phyloP scores from a whole-genome alignment of 164 flowering plant species.

The Aristolochia contorta region DNA sequence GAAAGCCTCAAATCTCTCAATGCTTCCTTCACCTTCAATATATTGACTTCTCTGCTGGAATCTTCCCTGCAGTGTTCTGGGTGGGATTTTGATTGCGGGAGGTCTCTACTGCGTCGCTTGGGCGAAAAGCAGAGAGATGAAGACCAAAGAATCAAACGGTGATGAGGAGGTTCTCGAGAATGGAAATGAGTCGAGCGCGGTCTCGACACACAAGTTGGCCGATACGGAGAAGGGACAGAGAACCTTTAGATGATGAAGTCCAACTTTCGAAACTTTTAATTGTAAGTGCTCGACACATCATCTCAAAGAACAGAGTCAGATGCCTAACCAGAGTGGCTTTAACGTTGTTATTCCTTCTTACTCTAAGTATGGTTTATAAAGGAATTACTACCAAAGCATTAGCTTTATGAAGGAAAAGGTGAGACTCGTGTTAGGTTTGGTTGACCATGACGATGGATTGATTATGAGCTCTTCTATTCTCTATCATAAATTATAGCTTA shows the following conservation, averaged over 20 bases:
- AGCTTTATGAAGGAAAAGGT: background rate
- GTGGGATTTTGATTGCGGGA: conserved; percentile 17
- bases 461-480: too few relatives aligned
- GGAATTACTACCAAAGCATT: background rate
- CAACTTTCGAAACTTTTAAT: too few relatives aligned
- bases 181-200: background rate
- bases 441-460: background rate
- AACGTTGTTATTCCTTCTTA: too few relatives aligned
- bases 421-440: background rate
- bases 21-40: background rate
- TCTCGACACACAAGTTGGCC: background rate
- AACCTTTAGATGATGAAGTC: too few relatives aligned
- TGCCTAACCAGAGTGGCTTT: too few relatives aligned
- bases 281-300: too few relatives aligned
- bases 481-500: too few relatives aligned
- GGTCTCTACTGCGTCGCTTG: conserved; percentile 28
- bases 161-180: background rate
- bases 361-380: too few relatives aligned
- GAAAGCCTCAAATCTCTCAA: background rate
- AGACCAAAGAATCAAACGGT: background rate
- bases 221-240: background rate
- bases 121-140: conserved; percentile 22
- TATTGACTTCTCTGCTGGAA: background rate
- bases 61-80: conserved; percentile 14
- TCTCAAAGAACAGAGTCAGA: too few relatives aligned